Evolutionary conservation across 345 rosid species (phyloP), one percentile per base, ranked within the genome.

Genomic region (Salix purpurea): DNA sequence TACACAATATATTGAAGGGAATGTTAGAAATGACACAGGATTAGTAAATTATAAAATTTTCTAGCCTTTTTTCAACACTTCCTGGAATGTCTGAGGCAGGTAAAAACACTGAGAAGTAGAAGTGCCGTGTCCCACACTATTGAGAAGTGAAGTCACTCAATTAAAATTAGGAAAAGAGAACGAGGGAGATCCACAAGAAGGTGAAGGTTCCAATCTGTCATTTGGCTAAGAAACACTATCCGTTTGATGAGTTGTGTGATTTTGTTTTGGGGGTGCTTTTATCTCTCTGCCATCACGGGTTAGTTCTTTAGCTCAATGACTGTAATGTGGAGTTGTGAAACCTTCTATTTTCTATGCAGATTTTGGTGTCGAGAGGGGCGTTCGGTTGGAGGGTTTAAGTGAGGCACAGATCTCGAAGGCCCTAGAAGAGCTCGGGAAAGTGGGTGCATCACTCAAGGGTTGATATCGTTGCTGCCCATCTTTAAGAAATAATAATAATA

Each of bases 291-390:
- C 26, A 36, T 5, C 44, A 46, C 69, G 26, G 19, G 7, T 58
- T 14, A 19, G 21, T 70, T 30, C n/a, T 4, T n/a, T 14, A 1
- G 32, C 39, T 58, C 6, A 58, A 28, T 56, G 14, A 24, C 3
- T 70, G 68, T 77, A 19, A 18, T 24, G 5, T 50, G 14, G 28
- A 44, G 24, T 6, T 37, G 18, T 50, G 13, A 9, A 13, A 50
- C 62, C 44, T 64, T 77, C 65, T 60, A 26, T 65, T 40, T 40
- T 83, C 42, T 65, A 13, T 68, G 32, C 83, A 92, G 92, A 89
- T 84, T 85, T 84, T 87, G 92, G 94, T 40, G 86, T 90, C 30
- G 94, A 92, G 89, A 90, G 83, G 80, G 89, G 90, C 48, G 69
- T 90, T 72, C 86, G 72, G 58, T 84, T 92, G 87, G 88, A 88